Conservation (phyloP, 108 stramenopile genomes). For the Nitzschia sp. region DNA sequence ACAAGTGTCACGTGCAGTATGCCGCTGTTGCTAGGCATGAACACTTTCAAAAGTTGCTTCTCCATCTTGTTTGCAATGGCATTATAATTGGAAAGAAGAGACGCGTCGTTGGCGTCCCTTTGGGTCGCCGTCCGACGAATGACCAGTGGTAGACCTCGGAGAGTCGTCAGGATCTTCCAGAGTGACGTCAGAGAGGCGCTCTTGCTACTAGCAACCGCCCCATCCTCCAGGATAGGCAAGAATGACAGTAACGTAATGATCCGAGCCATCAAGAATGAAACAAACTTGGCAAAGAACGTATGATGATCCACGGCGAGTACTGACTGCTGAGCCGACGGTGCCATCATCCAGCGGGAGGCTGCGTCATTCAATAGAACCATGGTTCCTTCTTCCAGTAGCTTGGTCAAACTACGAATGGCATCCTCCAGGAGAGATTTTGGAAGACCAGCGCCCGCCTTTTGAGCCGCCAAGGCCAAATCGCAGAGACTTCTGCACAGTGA, state of each 20-base stretch:
- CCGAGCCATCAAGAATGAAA: constrained; percentile 9
- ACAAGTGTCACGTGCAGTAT: not conserved
- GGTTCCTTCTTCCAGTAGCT: constrained; percentile 15
- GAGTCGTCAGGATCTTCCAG: constrained; percentile 4
- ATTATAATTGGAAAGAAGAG: not conserved
- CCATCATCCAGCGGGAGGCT: not conserved
- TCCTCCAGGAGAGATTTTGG: constrained; percentile 9
- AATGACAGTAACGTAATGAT: not conserved
- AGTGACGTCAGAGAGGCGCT: not conserved
- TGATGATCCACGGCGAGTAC: not conserved
- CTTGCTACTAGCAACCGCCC: not conserved
- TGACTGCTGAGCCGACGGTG: not conserved
- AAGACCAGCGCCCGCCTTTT: not conserved
- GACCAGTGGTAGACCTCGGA: constrained; percentile 2
- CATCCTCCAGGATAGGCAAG: not conserved
- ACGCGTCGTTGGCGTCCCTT: not conserved
- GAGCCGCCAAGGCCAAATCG: not conserved
- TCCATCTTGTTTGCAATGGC: constrained; percentile 15
- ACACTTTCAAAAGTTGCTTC: constrained; percentile 8
- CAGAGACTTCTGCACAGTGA: constrained; percentile 11
- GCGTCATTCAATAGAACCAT: not conserved
- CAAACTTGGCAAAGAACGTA: constrained; percentile 14
- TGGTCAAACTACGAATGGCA: not conserved
- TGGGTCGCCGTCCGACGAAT: not conserved
- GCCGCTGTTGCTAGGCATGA: not conserved